Evolutionary conservation across 495 filamentous ascomycete genomes (phyloP).

Genomic region (Apiosordaria backusii): DNA sequence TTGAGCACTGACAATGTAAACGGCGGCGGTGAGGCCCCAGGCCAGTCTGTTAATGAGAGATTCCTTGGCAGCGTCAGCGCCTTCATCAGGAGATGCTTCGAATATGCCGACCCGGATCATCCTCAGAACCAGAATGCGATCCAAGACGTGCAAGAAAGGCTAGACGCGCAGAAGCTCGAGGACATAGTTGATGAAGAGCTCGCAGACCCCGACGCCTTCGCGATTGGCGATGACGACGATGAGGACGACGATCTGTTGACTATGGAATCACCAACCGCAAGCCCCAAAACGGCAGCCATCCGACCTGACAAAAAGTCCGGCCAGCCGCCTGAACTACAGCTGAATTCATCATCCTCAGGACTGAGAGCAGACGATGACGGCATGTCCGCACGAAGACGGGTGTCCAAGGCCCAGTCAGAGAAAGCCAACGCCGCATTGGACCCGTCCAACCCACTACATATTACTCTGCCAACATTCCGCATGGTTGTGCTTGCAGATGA

Average conservation of each 20-base stretch:
- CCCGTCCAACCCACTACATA: slow-evolving; percentile 85
- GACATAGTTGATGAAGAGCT: slow-evolving; percentile 33
- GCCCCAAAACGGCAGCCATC: slow-evolving; percentile 34
- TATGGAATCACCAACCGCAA: slow-evolving; percentile 42
- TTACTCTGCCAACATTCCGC: slow-evolving; percentile 95
- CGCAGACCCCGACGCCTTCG: slow-evolving; percentile 57
- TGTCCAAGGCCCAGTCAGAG: slow-evolving; percentile 54
- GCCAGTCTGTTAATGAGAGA: slow-evolving; percentile 60
- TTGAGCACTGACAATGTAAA: slow-evolving; percentile 36
- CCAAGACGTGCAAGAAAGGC: slow-evolving; percentile 7
- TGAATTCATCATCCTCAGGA: slow-evolving; percentile 21
- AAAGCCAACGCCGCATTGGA: slow-evolving; percentile 86
- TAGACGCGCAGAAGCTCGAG: slow-evolving; percentile 21
- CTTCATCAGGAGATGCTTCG: slow-evolving; percentile 94
- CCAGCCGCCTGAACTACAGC: slow-evolving; percentile 20
- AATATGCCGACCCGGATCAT: slow-evolving; percentile 94
- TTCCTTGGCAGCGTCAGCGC: slow-evolving; percentile 90
- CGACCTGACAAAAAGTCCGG: slow-evolving; percentile 21
- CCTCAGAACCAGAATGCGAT: slow-evolving; percentile 50
- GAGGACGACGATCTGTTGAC: slow-evolving; percentile 63
- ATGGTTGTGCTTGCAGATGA: slow-evolving; percentile 98
- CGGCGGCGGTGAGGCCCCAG: slow-evolving; percentile 35
- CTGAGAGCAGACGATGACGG: slow-evolving; percentile 4
- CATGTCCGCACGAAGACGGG: slow-evolving; percentile 31
- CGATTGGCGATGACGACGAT: slow-evolving; percentile 76